phyloP scores from a whole-genome alignment of 2,329 filamentous ascomycete genomes.

The Epicoccum nigrum region DNA sequence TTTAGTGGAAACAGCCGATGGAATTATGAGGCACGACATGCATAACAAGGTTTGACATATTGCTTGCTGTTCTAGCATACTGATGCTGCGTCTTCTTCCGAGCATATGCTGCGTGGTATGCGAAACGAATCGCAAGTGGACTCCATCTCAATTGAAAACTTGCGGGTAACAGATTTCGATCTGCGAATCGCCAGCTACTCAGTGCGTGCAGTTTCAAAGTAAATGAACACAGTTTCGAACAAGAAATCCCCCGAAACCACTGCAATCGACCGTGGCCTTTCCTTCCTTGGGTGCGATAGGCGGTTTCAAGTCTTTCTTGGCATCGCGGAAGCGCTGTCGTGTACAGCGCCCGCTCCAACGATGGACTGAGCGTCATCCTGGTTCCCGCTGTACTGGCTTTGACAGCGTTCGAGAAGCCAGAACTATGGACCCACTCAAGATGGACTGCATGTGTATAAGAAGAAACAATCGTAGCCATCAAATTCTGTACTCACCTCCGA shows the following conservation, averaged over 20 bases:
- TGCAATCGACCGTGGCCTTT: constrained; percentile 17
- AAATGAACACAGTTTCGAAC: constrained; percentile 16
- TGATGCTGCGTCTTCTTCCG: constrained; percentile 6
- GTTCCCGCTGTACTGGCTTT: constrained; percentile 4
- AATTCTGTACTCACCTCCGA: constrained; percentile 25
- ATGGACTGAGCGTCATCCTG: background rate
- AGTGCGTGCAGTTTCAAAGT: constrained; percentile 25
- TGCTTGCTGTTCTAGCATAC: background rate
- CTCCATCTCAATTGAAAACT: constrained; percentile 3
- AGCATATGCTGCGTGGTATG: constrained; percentile 6
- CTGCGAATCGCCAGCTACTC: constrained; percentile 17
- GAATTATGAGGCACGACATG: constrained; percentile 3
- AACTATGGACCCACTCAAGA: background rate
- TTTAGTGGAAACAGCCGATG: background rate
- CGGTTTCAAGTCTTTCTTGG: constrained; percentile 17
- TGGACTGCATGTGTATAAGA: constrained; percentile 21
- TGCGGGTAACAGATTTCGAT: constrained; percentile 9
- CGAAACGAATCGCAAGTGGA: constrained; percentile 16
- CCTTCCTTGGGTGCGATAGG: constrained; percentile 4
- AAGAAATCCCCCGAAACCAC: constrained; percentile 8
- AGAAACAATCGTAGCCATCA: constrained; percentile 3
- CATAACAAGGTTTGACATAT: constrained; percentile 7
- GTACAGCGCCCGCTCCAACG: constrained; percentile 5
- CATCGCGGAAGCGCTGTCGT: constrained; percentile 2
- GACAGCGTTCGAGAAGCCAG: constrained; percentile 11